Conservation (phyloP, 2,329 filamentous ascomycete genomes). For the Intubia oerlemansii region DNA sequence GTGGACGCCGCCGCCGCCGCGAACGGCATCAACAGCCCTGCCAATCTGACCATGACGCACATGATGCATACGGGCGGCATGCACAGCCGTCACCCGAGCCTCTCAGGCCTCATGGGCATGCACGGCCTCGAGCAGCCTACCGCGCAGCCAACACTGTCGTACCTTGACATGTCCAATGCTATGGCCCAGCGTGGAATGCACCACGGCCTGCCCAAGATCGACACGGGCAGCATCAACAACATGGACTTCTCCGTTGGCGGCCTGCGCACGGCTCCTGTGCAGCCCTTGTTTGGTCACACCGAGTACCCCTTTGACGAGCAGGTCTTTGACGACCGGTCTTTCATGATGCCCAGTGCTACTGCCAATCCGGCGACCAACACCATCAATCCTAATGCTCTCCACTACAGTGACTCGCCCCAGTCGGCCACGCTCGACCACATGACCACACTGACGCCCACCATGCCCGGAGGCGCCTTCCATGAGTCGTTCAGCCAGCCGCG, state of each 20-base stretch:
- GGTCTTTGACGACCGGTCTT: slow-evolving; percentile 52
- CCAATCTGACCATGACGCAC: too few species aligned
- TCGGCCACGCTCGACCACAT: slow-evolving; percentile 36
- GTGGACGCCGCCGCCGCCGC: slow-evolving; percentile 56
- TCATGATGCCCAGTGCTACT: too few species aligned
- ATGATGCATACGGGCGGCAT: too few species aligned
- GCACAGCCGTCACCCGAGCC: slow-evolving; percentile 54
- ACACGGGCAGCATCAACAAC: slow-evolving; percentile 48
- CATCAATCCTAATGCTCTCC: slow-evolving; percentile 53
- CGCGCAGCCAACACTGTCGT: slow-evolving; percentile 21
- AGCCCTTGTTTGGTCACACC: slow-evolving; percentile 44
- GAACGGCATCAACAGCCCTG: too few species aligned
- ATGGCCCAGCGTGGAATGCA: slow-evolving; percentile 44
- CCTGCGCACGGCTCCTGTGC: slow-evolving; percentile 55
- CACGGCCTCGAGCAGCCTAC: slow-evolving; percentile 28
- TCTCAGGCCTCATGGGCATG: slow-evolving; percentile 39
- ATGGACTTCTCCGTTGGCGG: slow-evolving; percentile 49
- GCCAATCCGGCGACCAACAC: slow-evolving; percentile 31
- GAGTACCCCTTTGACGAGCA: too few species aligned
- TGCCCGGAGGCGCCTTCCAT: slow-evolving; percentile 12
- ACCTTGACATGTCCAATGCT: slow-evolving; percentile 51
- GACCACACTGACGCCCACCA: slow-evolving; percentile 16
- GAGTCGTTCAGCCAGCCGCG: slow-evolving; percentile 15
- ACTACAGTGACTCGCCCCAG: slow-evolving; percentile 58
- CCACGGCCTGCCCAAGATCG: slow-evolving; percentile 59